Conservation (phyloP, 805 yeast species). For the Suhomyces faveliae region DNA sequence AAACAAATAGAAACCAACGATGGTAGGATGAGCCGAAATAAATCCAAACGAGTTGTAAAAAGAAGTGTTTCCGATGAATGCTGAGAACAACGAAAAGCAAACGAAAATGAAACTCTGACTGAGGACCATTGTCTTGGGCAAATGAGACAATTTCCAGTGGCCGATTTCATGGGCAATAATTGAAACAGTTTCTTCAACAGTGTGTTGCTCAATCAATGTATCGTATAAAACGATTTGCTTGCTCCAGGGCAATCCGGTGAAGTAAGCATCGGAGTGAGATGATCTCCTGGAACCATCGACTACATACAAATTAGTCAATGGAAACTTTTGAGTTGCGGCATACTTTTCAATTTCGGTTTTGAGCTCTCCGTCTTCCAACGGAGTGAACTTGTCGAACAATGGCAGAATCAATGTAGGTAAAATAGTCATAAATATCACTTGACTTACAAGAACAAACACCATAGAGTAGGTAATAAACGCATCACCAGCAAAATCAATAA, state of each 20-base stretch:
- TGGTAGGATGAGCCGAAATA: slow-evolving; percentile 56
- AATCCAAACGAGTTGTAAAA: slow-evolving; percentile 82
- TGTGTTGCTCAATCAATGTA: slow-evolving; percentile 78
- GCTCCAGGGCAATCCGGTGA: slow-evolving; percentile 94
- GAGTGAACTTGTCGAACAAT: slow-evolving; percentile 84
- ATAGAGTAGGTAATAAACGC: slow-evolving; percentile 79
- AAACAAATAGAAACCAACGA: slow-evolving; percentile 80
- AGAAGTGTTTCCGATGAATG: slow-evolving; percentile 75
- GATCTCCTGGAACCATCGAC: slow-evolving; percentile 97
- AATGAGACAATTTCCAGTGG: slow-evolving; percentile 92
- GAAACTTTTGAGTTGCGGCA: slow-evolving; percentile 76
- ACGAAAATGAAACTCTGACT: slow-evolving; percentile 63
- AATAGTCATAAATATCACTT: slow-evolving; percentile 69
- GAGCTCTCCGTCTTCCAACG: slow-evolving; percentile 87
- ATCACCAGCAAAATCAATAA: slow-evolving; percentile 77
- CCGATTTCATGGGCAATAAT: slow-evolving; percentile 98
- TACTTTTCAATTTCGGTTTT: slow-evolving; percentile 76
- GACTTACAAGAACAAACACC: slow-evolving; percentile 66
- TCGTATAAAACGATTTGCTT: slow-evolving; percentile 94
- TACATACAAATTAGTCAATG: slow-evolving; percentile 79
- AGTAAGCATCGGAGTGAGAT: slow-evolving; percentile 95
- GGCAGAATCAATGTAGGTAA: slow-evolving; percentile 90
- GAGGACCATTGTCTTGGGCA: slow-evolving; percentile 67
- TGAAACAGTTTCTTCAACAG: slow-evolving; percentile 81
- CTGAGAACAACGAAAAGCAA: slow-evolving; percentile 72